Conservation (phyloP, 345 rosid genomes). For the Eucalyptus fibrosa region DNA sequence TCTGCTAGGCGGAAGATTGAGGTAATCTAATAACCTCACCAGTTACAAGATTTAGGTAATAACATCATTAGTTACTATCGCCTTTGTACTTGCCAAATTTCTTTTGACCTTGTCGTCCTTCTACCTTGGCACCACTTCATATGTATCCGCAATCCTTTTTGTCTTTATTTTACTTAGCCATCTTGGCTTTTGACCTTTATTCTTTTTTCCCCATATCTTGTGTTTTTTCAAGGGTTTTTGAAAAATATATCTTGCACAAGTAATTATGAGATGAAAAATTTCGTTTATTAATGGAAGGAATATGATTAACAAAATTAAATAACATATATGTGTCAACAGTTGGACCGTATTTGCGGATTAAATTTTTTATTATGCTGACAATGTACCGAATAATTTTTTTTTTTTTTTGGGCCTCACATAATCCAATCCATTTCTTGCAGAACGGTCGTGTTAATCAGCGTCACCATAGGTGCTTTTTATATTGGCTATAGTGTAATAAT, state of each 20-base stretch:
- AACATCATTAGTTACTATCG: not conserved
- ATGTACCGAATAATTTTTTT: not conserved
- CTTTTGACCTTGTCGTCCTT: not conserved
- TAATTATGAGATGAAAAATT: not conserved
- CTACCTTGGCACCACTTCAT: not conserved
- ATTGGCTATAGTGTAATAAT: not conserved
- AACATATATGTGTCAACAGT: not conserved
- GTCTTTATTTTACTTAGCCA: not conserved
- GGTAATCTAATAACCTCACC: not conserved
- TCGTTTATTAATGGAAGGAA: not conserved
- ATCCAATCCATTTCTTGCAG: not conserved
- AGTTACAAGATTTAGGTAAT: not conserved
- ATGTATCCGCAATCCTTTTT: no score
- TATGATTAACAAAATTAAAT: not conserved
- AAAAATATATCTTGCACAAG: not conserved
- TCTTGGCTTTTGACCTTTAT: not conserved
- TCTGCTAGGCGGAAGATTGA: not conserved
- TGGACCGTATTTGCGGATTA: not conserved
- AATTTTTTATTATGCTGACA: not conserved
- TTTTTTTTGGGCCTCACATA: not conserved
- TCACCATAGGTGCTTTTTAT: not conserved
- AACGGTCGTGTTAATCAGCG: not conserved
- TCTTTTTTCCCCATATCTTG: not conserved
- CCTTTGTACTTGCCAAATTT: not conserved
- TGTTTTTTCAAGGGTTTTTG: not conserved